These are phyloP conservation scores for Nothopassalora personata DNA, from an alignment of 2,329 filamentous ascomycete genomes.

Conservation along the genomic window DNA sequence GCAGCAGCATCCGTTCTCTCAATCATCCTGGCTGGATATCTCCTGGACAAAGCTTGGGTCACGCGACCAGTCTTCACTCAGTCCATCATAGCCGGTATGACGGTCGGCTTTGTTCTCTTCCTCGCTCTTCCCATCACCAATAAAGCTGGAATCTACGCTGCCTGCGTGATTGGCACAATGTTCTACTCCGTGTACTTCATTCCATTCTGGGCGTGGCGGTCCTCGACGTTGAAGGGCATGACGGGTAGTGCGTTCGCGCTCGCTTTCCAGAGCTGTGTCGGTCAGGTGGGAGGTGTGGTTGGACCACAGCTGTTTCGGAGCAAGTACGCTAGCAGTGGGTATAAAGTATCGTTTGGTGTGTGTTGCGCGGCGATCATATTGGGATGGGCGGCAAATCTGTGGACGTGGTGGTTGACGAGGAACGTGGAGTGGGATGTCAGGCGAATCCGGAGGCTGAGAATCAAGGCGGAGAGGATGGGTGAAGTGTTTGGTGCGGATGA, in stretches of 20 bases:
- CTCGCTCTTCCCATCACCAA: constrained; percentile 32
- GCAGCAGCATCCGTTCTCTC: constrained; percentile 21
- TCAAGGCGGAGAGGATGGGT: constrained; percentile 13
- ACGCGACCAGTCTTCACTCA: constrained; percentile 39
- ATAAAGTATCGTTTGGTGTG: constrained; percentile 36
- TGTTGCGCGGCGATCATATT: constrained; percentile 35
- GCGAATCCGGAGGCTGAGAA: constrained; percentile 12
- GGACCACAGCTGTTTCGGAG: constrained; percentile 43
- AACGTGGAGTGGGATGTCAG: constrained; percentile 39
- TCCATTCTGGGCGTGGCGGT: constrained; percentile 44
- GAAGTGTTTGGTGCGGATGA: constrained; percentile 13
- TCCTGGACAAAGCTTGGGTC: constrained; percentile 38
- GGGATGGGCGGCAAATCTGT: constrained; percentile 35
- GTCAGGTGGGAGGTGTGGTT: constrained; percentile 44
- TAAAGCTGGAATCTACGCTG: constrained; percentile 40
- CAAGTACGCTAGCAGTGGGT: constrained; percentile 40
- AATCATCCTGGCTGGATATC: constrained; percentile 30
- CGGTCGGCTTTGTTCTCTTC: constrained; percentile 43
- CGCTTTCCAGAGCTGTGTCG: constrained; percentile 41
- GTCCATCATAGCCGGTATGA: constrained; percentile 38
- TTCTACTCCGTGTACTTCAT: constrained; percentile 44
- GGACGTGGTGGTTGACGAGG: constrained; percentile 41
- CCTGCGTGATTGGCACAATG: constrained; percentile 41
- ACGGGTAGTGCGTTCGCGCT: constrained; percentile 45
- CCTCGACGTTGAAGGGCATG: constrained; percentile 38